Base-by-base conservation (phyloP, 805 yeast genomes). In the Metschnikowia orientalis region DNA sequence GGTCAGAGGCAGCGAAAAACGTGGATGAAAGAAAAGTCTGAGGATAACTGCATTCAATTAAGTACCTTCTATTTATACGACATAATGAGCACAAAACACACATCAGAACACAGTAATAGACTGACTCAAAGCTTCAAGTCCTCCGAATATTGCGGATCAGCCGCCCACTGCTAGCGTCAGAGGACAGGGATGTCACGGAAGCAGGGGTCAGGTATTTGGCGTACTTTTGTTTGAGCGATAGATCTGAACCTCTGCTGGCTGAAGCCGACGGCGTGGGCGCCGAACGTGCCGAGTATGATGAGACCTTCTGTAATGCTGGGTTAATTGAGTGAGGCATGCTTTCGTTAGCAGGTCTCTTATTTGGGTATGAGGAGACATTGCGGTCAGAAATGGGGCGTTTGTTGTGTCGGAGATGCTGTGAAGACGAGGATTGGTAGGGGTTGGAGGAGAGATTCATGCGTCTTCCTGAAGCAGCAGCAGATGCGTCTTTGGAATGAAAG, bases 381-480 rank as follows among this genome's bases (percentile, higher is more conserved):
- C 38, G 28, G 22, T 43, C 48, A 1, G 44, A 31, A 9, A 23
- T 20, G 3, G 45, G 38, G 8, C 48, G 37, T 17, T 45, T 45
- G 14, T 25, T 23, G 7, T 18, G 24, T 9, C 30, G 37, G 28
- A 24, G 34, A 9, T 24, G 33, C 26, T 21, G 32, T 18, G 42
- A 20, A 4, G 32, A 21, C 2, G 33, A 8, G 14, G 26, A 23
- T 16, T 37, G 48, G 34, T 42, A 46, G 11, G 51, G 51, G 18
- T 44, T 45, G 18, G 27, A 32, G 2, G 46, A 23, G 5, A 46
- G 38, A 22, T 46, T 42, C 25, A 35, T 23, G 7, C 51, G 19
- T 26, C 51, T 28, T 12, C 57, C 59, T 3, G 51, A 45, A 12
- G 69, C 67, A 8, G 60, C 59, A 3, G 69, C 68, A 4, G 69